These are phyloP conservation scores for Mallotus japonicus DNA, from an alignment of 441 rosid genomes.

Conservation along the genomic window DNA sequence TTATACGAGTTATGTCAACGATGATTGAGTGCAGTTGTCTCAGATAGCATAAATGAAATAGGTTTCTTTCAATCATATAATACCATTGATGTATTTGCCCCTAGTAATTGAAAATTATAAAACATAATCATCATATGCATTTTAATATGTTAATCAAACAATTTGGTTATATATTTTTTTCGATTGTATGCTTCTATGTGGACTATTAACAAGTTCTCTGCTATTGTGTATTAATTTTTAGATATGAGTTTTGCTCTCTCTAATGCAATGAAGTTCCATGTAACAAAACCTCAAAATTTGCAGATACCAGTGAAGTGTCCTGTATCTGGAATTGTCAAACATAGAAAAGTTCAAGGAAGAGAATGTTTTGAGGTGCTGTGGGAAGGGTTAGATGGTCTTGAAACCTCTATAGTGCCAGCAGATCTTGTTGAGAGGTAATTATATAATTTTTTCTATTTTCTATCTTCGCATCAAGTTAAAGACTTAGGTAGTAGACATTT, in stretches of 20 bases:
- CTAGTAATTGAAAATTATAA: background rate
- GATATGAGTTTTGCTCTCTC: background rate
- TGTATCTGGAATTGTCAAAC: conserved; percentile 62
- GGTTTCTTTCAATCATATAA: background rate
- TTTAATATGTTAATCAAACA: background rate
- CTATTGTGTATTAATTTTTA: background rate
- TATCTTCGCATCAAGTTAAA: background rate
- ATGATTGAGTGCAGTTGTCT: background rate
- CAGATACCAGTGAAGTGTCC: conserved; percentile 80
- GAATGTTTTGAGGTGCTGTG: conserved; percentile 80
- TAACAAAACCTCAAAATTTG: conserved; percentile 8
- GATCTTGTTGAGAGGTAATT: conserved; percentile 75
- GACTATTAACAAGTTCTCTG: background rate
- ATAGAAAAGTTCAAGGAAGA: conserved; percentile 59
- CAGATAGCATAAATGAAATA: background rate
- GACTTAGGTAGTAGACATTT: background rate
- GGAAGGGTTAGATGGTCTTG: conserved; percentile 60
- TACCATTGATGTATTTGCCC: background rate
- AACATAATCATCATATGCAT: background rate
- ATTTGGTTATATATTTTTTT: background rate
- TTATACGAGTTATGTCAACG: no score
- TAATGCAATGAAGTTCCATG: background rate
- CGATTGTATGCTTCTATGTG: background rate
- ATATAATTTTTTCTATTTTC: background rate
- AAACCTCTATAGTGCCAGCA: conserved; percentile 67